Conservation (phyloP, 2,329 filamentous ascomycete species). For the Colletotrichum chrysophilum region DNA sequence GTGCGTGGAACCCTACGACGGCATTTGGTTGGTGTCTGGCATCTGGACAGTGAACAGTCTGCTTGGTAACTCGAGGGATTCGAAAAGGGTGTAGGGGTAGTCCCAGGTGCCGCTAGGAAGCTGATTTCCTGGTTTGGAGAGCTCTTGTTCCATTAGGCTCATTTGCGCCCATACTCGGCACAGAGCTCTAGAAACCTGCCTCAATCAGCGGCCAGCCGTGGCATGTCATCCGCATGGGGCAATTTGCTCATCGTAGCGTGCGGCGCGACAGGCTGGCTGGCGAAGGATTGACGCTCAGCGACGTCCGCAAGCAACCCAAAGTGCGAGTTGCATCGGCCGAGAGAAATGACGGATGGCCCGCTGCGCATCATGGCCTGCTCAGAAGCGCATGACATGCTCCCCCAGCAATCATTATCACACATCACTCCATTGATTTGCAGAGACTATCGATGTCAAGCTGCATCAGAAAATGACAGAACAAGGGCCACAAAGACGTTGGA, state of each 20-base stretch:
- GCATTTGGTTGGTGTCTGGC: background rate
- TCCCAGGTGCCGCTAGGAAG: constrained; percentile 9
- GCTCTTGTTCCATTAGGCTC: constrained; percentile 1
- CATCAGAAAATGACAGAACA: background rate
- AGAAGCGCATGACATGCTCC: background rate
- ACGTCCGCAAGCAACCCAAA: background rate
- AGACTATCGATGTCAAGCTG: constrained; percentile 26
- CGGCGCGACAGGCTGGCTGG: background rate
- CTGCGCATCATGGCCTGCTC: background rate
- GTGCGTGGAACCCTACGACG: background rate
- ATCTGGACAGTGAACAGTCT: background rate
- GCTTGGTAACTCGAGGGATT: background rate
- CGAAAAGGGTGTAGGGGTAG: constrained; percentile 13
- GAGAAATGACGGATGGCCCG: background rate
- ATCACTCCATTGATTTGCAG: constrained; percentile 21
- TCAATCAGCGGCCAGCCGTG: constrained; percentile 13
- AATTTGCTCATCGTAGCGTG: constrained; percentile 1
- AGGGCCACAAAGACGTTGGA: background rate
- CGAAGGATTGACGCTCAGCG: background rate
- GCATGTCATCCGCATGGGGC: constrained; percentile 11
- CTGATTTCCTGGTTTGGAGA: constrained; percentile 22
- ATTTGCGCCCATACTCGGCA: constrained; percentile 13
- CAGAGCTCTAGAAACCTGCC: constrained; percentile 18
- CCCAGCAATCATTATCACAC: constrained; percentile 22
- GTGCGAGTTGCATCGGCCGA: background rate